Conservation (phyloP, 495 filamentous ascomycete genomes). For the Peziza echinospora region DNA sequence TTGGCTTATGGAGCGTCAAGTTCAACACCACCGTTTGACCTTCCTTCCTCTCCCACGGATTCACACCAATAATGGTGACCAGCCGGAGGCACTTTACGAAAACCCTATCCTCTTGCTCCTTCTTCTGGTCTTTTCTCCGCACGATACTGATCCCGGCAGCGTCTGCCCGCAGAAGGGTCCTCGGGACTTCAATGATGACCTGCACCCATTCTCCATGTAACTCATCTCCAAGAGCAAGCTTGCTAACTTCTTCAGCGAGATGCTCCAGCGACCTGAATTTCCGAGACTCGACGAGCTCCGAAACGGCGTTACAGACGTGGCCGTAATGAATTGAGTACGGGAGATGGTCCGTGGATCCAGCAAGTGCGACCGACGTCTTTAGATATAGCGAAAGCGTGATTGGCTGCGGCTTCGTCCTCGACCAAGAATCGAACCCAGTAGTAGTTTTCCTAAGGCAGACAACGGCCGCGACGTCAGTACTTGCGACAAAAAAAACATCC, state of each 20-base stretch:
- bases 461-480: too few species aligned
- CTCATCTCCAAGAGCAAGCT: constrained; percentile 10
- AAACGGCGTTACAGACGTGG: constrained; percentile 13
- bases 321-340: constrained; percentile 20
- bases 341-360: constrained; percentile 18
- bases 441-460: constrained; percentile 12
- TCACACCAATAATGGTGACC: constrained; percentile 31
- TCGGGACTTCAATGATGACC: constrained; percentile 14
- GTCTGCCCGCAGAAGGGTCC: constrained; percentile 18
- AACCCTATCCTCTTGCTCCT: constrained; percentile 14
- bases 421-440: constrained; percentile 17
- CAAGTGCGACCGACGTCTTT: constrained; percentile 16
- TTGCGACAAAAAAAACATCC: too few species aligned
- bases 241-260: constrained; percentile 12
- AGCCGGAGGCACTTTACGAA: constrained; percentile 16
- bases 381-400: constrained; percentile 17
- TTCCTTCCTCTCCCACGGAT: constrained; percentile 35
- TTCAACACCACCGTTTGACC: constrained; percentile 34
- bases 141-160: constrained; percentile 15
- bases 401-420: constrained; percentile 13
- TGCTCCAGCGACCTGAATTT: constrained; percentile 13
- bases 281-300: constrained; percentile 9
- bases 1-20: constrained; percentile 25
- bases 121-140: constrained; percentile 2
- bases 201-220: constrained; percentile 16